A percentile compares a stretch with the other conserved stretches of the same genome.
These are phyloP conservation scores for Hanseniaspora sp. DNA, from an alignment of 1,139 yeast genomes.

Conservation along the genomic window DNA sequence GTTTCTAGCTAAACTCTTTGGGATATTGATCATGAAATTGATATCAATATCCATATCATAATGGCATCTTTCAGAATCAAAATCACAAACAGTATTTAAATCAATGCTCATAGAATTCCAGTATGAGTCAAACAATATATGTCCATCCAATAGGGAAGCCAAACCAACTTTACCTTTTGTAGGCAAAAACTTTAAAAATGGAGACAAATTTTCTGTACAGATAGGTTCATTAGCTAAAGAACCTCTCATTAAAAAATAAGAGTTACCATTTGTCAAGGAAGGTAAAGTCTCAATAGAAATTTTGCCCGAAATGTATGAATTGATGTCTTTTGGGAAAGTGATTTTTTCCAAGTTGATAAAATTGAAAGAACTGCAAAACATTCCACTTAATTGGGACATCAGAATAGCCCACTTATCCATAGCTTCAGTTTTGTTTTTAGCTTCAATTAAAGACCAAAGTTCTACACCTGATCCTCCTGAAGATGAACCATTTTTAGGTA, in stretches of 20 bases:
- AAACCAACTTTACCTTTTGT: slow-evolving; percentile 89
- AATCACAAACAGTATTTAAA: slow-evolving; percentile 46
- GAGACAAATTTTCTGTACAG: slow-evolving; percentile 94
- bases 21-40: slow-evolving; percentile 63
- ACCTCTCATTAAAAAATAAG: slow-evolving; percentile 58
- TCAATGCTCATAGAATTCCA: slow-evolving; percentile 95
- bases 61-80: slow-evolving; percentile 33
- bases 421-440: slow-evolving; percentile 45
- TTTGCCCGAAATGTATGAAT: slow-evolving; percentile 6
- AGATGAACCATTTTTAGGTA: slow-evolving; percentile 58
- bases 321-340: slow-evolving; percentile 47
- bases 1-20: slow-evolving; percentile 50
- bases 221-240: slow-evolving; percentile 92
- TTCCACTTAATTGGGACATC: slow-evolving; percentile 71
- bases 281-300: slow-evolving; percentile 22
- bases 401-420: slow-evolving; percentile 57
- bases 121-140: slow-evolving; percentile 80
- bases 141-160: slow-evolving; percentile 83
- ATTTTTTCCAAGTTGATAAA: slow-evolving; percentile 74
- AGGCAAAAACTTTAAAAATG: slow-evolving; percentile 79
- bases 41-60: slow-evolving; percentile 59
- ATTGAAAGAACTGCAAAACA: slow-evolving; percentile 90
- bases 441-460: slow-evolving; percentile 76
- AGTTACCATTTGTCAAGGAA: slow-evolving; percentile 25
- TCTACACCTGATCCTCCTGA: slow-evolving; percentile 97